Evolutionary conservation across 2,329 filamentous ascomycete genomes (phyloP).

Genomic region (Malbranchea cinnamomea): DNA sequence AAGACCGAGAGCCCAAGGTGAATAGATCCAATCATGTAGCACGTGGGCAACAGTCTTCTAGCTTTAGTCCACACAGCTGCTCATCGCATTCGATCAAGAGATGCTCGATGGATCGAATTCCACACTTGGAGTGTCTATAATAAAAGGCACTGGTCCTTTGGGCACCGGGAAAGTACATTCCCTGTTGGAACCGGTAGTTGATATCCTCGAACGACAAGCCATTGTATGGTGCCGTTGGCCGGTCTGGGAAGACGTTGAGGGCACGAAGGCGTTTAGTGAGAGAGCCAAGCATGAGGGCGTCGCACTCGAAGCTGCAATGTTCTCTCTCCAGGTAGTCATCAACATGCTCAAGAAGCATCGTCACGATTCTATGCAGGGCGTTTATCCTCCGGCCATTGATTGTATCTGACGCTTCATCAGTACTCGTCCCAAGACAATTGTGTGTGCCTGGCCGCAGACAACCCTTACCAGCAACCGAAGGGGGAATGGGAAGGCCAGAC

Average conservation of each 20-base stretch:
- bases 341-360: slow-evolving; percentile 8
- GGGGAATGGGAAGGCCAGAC: slow-evolving; percentile 9
- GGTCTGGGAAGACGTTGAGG: slow-evolving; percentile 8
- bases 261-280: slow-evolving; percentile 9
- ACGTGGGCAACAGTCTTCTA: slow-evolving; percentile 9
- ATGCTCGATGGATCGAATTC: slow-evolving; percentile 10
- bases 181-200: slow-evolving; percentile 9
- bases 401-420: slow-evolving; percentile 5
- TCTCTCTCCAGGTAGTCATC: slow-evolving; percentile 11
- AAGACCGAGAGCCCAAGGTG: too few species aligned
- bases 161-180: slow-evolving; percentile 11
- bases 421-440: too few species aligned
- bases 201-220: slow-evolving; percentile 11
- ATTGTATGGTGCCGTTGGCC: slow-evolving; percentile 9
- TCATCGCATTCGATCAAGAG: slow-evolving; percentile 8
- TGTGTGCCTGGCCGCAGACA: too few species aligned
- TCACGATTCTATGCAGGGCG: slow-evolving; percentile 7
- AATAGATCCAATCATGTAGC: too few species aligned
- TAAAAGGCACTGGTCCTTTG: slow-evolving; percentile 11
- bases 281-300: slow-evolving; percentile 10
- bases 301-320: slow-evolving; percentile 12
- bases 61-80: slow-evolving; percentile 8
- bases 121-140: slow-evolving; percentile 11
- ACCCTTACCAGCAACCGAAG: slow-evolving; percentile 8
- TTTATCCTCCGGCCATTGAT: slow-evolving; percentile 9